These are phyloP conservation scores for Penstemon eatonii DNA, from an alignment of 257 asterid genomes.

Conservation along the genomic window DNA sequence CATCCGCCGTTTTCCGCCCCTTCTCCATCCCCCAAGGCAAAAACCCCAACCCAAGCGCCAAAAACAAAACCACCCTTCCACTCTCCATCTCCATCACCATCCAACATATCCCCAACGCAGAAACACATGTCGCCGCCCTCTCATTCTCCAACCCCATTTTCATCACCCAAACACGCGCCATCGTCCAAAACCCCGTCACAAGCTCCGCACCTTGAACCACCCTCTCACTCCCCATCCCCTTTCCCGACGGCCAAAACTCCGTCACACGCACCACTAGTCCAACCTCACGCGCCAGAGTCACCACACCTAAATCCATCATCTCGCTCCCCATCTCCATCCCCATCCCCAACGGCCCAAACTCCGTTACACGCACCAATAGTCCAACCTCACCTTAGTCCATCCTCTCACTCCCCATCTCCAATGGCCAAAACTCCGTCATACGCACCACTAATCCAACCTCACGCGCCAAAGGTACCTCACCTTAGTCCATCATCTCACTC, in stretches of 20 bases:
- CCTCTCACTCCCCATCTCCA: neutral
- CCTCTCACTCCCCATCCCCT: conserved; percentile 12
- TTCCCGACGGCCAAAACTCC: conserved; percentile 10
- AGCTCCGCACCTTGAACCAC: neutral
- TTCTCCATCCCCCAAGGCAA: neutral
- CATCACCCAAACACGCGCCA: neutral
- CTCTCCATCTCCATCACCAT: conserved; percentile 15
- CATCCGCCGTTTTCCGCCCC: conserved; percentile 28
- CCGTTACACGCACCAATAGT: neutral
- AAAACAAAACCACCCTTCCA: conserved; percentile 1
- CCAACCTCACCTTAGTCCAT: neutral
- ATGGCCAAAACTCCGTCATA: neutral
- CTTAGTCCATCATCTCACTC: too few species aligned
- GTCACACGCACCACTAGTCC: neutral
- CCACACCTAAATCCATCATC: neutral
- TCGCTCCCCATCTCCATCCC: conserved; percentile 22
- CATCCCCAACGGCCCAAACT: neutral
- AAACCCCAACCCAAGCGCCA: neutral
- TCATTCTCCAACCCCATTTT: neutral
- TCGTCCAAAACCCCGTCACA: neutral
- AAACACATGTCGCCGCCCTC: neutral
- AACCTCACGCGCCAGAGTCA: too few species aligned
- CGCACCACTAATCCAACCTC: neutral
- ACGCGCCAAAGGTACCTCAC: too few species aligned
- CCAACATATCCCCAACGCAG: neutral